Conservation (phyloP, 106 monocot genomes). For the Gastrodia elata region DNA sequence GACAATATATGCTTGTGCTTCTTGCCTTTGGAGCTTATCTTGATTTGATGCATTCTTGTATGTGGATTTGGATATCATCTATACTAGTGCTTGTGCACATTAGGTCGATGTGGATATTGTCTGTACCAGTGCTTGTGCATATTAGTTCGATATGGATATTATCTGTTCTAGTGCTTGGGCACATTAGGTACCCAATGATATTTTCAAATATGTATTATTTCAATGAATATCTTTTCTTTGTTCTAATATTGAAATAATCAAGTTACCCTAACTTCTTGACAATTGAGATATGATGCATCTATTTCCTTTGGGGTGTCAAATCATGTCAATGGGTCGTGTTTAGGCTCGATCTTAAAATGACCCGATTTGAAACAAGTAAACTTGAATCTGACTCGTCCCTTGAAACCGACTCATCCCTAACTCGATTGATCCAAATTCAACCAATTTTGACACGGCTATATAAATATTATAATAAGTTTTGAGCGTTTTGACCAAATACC, state of each 20-base stretch:
- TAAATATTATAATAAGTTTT: no score
- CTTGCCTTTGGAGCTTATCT: not conserved
- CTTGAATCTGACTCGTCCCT: no score
- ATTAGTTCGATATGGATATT: not conserved
- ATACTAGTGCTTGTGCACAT: not conserved
- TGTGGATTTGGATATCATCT: not conserved
- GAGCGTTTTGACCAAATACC: no score
- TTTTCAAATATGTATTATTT: not conserved
- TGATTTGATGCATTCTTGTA: not conserved
- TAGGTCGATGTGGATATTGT: no score
- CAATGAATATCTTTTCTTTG: not conserved
- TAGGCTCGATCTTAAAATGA: no score
- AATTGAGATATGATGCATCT: not conserved
- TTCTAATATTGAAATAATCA: not conserved
- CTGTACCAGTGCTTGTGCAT: not conserved
- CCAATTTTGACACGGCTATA: no score
- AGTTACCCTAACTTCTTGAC: not conserved
- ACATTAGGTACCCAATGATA: not conserved
- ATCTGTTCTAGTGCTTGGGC: not conserved
- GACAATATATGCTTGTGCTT: not conserved
- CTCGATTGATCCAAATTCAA: no score
- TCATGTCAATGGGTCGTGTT: no score
- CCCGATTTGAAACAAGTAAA: no score
- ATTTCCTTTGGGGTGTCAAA: no score
- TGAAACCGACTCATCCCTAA: no score